phyloP scores from a whole-genome alignment of 805 yeast species.

The Komagataella pastoris region DNA sequence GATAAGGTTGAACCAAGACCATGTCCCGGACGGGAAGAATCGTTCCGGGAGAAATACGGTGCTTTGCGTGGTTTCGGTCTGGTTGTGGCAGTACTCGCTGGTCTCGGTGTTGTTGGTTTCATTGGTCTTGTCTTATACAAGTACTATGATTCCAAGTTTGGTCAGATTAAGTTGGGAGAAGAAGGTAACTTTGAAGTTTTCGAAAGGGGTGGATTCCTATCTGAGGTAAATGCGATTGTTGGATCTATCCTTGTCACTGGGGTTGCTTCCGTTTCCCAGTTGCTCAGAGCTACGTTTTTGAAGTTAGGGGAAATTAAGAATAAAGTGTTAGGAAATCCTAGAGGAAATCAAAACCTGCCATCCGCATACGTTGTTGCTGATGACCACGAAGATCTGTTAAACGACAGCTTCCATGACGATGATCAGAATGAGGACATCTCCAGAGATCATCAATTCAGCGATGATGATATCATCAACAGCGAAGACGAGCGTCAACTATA shows the following conservation, averaged over 20 bases:
- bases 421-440: constrained; percentile 3
- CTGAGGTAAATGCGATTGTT: constrained; percentile 10
- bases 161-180: constrained; percentile 70
- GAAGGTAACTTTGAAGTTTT: constrained; percentile 29
- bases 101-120: constrained; percentile 29
- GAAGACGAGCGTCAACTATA: constrained; percentile 8
- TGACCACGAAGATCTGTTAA: constrained; percentile 8
- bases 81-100: constrained; percentile 31
- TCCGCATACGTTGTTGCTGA: constrained; percentile 11
- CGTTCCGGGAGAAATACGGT: constrained; percentile 36
- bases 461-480: constrained; percentile 8
- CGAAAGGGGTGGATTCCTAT: constrained; percentile 16
- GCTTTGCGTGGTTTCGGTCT: constrained; percentile 38
- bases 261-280: constrained; percentile 16
- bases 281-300: neutral
- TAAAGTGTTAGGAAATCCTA: constrained; percentile 1
- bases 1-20: constrained; percentile 49
- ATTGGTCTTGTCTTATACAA: constrained; percentile 21
- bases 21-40: constrained; percentile 74
- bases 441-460: constrained; percentile 8
- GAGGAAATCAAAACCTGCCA: constrained; percentile 3
- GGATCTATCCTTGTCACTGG: constrained; percentile 16
- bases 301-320: constrained; percentile 4
- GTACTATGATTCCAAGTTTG: constrained; percentile 33
- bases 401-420: constrained; percentile 8